These are phyloP conservation scores for Rhizoclosmatium sp. DNA, from an alignment of 192 early-diverging fungal species.

Conservation along the genomic window DNA sequence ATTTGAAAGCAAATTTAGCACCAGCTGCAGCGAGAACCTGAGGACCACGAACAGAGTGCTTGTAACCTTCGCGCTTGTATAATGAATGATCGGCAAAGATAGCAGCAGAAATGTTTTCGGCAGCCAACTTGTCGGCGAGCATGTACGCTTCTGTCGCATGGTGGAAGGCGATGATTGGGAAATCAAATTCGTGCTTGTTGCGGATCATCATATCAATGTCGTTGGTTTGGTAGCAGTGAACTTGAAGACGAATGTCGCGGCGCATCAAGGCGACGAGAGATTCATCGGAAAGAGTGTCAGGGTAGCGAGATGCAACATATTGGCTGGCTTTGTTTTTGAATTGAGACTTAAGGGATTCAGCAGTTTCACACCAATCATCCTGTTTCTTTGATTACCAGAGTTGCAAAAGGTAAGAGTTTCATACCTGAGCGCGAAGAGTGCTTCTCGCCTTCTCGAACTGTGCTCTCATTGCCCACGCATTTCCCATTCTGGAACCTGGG, in stretches of 20 bases:
- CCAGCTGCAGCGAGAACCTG: constrained; percentile 71
- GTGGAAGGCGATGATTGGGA: constrained; percentile 77
- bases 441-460: constrained; percentile 59
- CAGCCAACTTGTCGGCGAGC: constrained; percentile 69
- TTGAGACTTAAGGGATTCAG: constrained; percentile 13
- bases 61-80: constrained; percentile 82
- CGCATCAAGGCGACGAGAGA: constrained; percentile 71
- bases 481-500: constrained; percentile 62
- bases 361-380: constrained; percentile 70
- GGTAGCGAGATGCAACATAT: constrained; percentile 59
- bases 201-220: constrained; percentile 65
- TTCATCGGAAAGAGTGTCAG: constrained; percentile 68
- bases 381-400: constrained; percentile 47
- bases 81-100: constrained; percentile 69
- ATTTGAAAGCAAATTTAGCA: constrained; percentile 77
- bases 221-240: constrained; percentile 65
- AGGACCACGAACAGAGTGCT: constrained; percentile 57
- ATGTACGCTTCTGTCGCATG: constrained; percentile 80
- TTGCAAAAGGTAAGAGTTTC: not conserved
- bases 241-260: constrained; percentile 73
- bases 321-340: constrained; percentile 53
- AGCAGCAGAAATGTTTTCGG: constrained; percentile 73
- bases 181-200: constrained; percentile 75
- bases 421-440: not conserved
- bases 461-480: constrained; percentile 70